phyloP scores from a whole-genome alignment of 352 stramenopile genomes.

The Phytophthora uliginosa region DNA sequence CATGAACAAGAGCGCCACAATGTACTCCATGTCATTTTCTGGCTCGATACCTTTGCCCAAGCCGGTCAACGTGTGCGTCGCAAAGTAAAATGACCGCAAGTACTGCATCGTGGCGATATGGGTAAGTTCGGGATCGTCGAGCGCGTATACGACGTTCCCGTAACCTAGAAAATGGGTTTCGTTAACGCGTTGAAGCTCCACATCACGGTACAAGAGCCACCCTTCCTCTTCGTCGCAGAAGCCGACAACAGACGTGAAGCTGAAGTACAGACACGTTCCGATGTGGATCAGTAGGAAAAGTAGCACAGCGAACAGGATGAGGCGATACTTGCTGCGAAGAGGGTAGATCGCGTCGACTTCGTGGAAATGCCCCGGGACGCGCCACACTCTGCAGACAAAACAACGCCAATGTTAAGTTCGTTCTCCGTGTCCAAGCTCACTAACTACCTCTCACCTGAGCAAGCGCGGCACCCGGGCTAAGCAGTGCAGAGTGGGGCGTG shows the following conservation, averaged over 20 bases:
- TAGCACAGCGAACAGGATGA: constrained; percentile 29
- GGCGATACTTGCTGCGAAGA: constrained; percentile 21
- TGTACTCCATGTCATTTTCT: constrained; percentile 40
- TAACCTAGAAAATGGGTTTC: constrained; percentile 19
- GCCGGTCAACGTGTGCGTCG: constrained; percentile 45
- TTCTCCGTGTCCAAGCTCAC: background rate
- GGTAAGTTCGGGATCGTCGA: constrained; percentile 12
- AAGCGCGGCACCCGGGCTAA: constrained; percentile 25
- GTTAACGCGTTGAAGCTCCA: constrained; percentile 30
- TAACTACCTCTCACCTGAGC: constrained; percentile 20
- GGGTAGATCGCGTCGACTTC: constrained; percentile 40
- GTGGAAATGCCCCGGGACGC: constrained; percentile 30
- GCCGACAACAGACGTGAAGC: constrained; percentile 38
- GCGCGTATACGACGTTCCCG: constrained; percentile 7
- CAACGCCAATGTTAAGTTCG: background rate
- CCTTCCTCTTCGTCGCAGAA: constrained; percentile 35
- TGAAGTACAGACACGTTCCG: constrained; percentile 45
- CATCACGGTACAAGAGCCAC: constrained; percentile 39
- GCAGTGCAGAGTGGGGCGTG: constrained; percentile 14
- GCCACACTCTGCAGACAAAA: constrained; percentile 37
- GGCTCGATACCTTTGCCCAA: constrained; percentile 56
- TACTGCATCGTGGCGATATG: constrained; percentile 47
- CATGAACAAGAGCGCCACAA: constrained; percentile 54
- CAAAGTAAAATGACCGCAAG: constrained; percentile 54
- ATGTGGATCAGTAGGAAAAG: constrained; percentile 46